A percentile compares a stretch with the other conserved stretches of the same genome.
Conservation (phyloP, 2,329 filamentous ascomycete genomes). For the Diplodia scrobiculata region DNA sequence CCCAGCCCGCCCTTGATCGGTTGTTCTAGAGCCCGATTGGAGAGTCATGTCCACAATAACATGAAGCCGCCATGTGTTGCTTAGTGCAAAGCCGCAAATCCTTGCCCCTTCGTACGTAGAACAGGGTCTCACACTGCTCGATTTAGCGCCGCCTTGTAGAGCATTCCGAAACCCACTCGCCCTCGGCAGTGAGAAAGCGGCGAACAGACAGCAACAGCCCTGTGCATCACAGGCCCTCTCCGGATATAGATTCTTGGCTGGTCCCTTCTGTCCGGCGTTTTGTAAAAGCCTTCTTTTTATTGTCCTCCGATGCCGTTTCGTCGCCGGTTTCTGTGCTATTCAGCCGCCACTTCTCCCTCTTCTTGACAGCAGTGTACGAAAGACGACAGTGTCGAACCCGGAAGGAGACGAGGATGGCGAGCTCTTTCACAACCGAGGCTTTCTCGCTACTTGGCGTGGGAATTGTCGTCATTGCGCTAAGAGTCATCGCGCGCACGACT, state of each 20-base stretch:
- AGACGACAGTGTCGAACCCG: neutral
- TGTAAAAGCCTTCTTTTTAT: neutral
- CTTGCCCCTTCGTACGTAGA: neutral
- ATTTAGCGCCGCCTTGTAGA: neutral
- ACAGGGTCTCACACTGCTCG: neutral
- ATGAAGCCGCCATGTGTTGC: neutral
- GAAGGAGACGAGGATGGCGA: slow-evolving; percentile 21
- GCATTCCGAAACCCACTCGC: slow-evolving; percentile 2
- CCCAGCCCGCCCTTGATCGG: neutral
- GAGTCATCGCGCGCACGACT: slow-evolving; percentile 32
- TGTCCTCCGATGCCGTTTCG: neutral
- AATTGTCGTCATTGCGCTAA: slow-evolving; percentile 31
- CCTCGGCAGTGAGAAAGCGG: neutral
- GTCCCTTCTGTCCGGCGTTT: neutral
- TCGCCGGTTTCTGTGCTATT: neutral
- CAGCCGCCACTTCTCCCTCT: neutral
- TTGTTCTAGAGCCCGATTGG: neutral
- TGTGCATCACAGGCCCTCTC: neutral
- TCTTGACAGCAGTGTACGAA: neutral
- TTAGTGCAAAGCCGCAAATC: slow-evolving; percentile 1
- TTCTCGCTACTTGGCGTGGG: slow-evolving; percentile 32
- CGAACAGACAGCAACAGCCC: neutral
- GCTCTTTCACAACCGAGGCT: slow-evolving; percentile 32
- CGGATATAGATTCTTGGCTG: neutral
- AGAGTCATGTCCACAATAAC: slow-evolving; percentile 5